Percentiles rank a stretch among this genome's conserved stretches.
phyloP scores from a whole-genome alignment of 2,329 filamentous ascomycete species.

The Pseudopithomyces maydicus region DNA sequence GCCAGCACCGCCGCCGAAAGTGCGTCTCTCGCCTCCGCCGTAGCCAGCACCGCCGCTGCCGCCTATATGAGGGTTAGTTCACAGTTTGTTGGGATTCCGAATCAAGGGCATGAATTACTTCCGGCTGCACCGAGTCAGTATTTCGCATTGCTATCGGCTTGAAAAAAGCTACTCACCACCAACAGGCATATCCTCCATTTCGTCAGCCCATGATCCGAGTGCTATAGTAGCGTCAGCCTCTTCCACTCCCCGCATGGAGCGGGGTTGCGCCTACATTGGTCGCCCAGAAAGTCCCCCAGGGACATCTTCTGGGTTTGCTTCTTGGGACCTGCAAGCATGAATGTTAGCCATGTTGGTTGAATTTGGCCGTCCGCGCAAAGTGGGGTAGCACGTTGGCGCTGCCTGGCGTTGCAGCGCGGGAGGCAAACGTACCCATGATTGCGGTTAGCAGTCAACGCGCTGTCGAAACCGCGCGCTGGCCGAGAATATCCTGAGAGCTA shows the following conservation, averaged over 20 bases:
- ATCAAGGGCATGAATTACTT: slow-evolving; percentile 30
- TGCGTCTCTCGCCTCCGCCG: slow-evolving; percentile 56
- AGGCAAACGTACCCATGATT: slow-evolving; percentile 62
- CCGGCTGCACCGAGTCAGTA: slow-evolving; percentile 34
- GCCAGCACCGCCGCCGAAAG: slow-evolving; percentile 47
- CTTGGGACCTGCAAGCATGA: slow-evolving; percentile 74
- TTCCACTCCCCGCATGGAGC: slow-evolving; percentile 21
- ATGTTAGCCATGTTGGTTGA: slow-evolving; percentile 50
- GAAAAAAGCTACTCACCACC: slow-evolving; percentile 63
- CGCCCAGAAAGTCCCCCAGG: slow-evolving; percentile 92
- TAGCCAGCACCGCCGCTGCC: slow-evolving; percentile 51
- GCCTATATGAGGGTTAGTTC: slow-evolving; percentile 33
- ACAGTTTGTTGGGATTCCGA: not conserved
- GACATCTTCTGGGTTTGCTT: slow-evolving; percentile 90
- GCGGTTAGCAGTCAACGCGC: slow-evolving; percentile 52
- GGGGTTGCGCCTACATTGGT: slow-evolving; percentile 72
- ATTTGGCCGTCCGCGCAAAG: slow-evolving; percentile 18
- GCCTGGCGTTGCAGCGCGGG: slow-evolving; percentile 31
- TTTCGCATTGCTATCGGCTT: not conserved
- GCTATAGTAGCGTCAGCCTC: slow-evolving; percentile 53
- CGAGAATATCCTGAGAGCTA: slow-evolving; percentile 34
- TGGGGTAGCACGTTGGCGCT: slow-evolving; percentile 31
- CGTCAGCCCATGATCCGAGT: slow-evolving; percentile 95
- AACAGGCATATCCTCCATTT: slow-evolving; percentile 86
- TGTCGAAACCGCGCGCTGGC: slow-evolving; percentile 42